Conservation (phyloP, 2,329 filamentous ascomycete species). For the Harringtonia lauricola region DNA sequence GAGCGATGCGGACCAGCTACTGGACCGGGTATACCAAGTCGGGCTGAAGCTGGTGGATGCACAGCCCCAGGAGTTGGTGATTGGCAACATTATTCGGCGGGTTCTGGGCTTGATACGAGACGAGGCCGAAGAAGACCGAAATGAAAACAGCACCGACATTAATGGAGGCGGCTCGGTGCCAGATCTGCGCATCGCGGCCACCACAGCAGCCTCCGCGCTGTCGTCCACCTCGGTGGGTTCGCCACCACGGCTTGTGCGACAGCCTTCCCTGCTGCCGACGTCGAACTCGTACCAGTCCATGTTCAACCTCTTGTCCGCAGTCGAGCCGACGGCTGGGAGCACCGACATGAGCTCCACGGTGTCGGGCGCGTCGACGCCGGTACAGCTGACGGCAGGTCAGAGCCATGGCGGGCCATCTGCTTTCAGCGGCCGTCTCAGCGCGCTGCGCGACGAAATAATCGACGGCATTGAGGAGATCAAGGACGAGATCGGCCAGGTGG, state of each 20-base stretch:
- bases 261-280: conserved; percentile 30
- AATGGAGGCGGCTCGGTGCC: conserved; percentile 44
- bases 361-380: conserved; percentile 39
- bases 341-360: conserved; percentile 5
- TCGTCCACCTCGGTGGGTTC: conserved; percentile 30
- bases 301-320: conserved; percentile 72
- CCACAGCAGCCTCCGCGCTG: conserved; percentile 30
- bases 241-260: conserved; percentile 5
- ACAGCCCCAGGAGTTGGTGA: conserved; percentile 81
- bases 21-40: conserved; percentile 68
- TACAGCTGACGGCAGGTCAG: conserved; percentile 15
- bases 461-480: conserved; percentile 93
- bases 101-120: conserved; percentile 86
- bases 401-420: conserved; percentile 14
- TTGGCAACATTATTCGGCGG: conserved; percentile 87
- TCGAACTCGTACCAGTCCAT: conserved; percentile 66
- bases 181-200: conserved; percentile 2
- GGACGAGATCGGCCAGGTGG: conserved; percentile 86
- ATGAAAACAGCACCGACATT: conserved; percentile 38
- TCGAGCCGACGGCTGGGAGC: conserved; percentile 25
- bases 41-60: conserved; percentile 70
- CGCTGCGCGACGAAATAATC: conserved; percentile 81
- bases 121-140: conserved; percentile 72
- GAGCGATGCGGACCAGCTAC: conserved; percentile 64
- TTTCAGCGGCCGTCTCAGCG: conserved; percentile 39